Base-by-base conservation (phyloP, 192 early-diverging fungal species). In the Linnemannia hyalina region DNA sequence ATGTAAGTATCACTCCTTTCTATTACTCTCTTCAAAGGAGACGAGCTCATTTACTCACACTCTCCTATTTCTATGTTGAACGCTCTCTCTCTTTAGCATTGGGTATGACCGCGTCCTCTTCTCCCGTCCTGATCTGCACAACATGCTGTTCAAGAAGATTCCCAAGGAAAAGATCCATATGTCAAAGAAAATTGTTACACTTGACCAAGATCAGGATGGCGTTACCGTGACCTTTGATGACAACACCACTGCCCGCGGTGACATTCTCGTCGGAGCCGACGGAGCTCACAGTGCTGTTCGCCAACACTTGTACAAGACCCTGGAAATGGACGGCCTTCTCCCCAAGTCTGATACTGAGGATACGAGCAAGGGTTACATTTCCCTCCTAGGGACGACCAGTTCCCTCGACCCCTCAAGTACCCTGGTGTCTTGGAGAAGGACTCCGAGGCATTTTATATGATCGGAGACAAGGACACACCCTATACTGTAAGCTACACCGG, bases 261-360 rank as follows among this genome's bases (percentile, higher is more conserved):
- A 77, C 4, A 70, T 77, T 18, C 46, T 77, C 11, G 47, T 77
- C 35, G 76, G 76, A 6, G 76, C 76, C 13, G 76, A 77, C 35
- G 76, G 76, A 1, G 76, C 76, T 2, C 68, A 77, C 46, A 49
- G 42, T 11, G 44, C 40, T 15, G 76, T 77, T 1, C 63, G 76
- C 0, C 76, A 77, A 22, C 38, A 40, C 4, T 18, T 77, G 6
- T 77, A 70, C 68, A 77, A 70, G 40, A 29, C 42, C 0, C 32
- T 77, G 4, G 38, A 57, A 2, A 40, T 60, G 16, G 32, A 57
- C 13, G 74, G 74, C 42, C 47, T 75, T 9, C 54, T 75, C 1
- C 74, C 74, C 23, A 9, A 26, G 36, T 18, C 13, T 29, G 74
- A 75, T 36, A 55, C 36, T 3, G 6, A 71, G 20, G 3, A 6